Evolutionary conservation across 192 early-diverging fungal species (phyloP).

Genomic region (Backusella mclennaniae): DNA sequence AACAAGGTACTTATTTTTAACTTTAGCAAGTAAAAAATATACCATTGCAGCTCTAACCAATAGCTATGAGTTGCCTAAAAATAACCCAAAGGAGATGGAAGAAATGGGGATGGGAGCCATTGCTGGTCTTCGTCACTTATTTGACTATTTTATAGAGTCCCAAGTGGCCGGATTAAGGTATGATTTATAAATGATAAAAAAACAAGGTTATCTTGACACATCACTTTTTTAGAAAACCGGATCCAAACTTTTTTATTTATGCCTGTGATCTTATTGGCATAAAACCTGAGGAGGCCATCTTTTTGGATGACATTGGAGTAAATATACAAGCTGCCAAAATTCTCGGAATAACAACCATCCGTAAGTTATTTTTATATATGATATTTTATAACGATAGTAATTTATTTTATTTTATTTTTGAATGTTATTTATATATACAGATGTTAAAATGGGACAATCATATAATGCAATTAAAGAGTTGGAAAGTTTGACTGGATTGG

Average conservation of each 20-base stretch:
- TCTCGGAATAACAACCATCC: slow-evolving; percentile 74
- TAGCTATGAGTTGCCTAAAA: slow-evolving; percentile 60
- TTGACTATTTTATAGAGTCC: slow-evolving; percentile 81
- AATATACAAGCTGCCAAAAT: slow-evolving; percentile 70
- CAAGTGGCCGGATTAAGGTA: slow-evolving; percentile 64
- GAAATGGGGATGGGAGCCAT: slow-evolving; percentile 30
- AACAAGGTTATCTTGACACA: neutral
- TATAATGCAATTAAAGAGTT: slow-evolving; percentile 50
- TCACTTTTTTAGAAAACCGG: slow-evolving; percentile 64
- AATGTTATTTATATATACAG: slow-evolving; percentile 14
- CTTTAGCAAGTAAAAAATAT: slow-evolving; percentile 46
- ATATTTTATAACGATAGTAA: neutral
- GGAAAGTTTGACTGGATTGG: slow-evolving; percentile 36
- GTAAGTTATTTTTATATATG: slow-evolving; percentile 32
- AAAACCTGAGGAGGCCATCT: slow-evolving; percentile 63
- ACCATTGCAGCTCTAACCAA: slow-evolving; percentile 84
- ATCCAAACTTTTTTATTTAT: slow-evolving; percentile 68
- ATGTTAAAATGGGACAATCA: slow-evolving; percentile 50
- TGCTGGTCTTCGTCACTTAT: slow-evolving; percentile 48
- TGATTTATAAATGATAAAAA: neutral
- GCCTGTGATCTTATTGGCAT: slow-evolving; percentile 74
- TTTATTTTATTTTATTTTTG: neutral
- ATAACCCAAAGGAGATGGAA: slow-evolving; percentile 36
- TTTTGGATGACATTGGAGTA: slow-evolving; percentile 84
- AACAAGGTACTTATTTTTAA: neutral